A percentile compares a stretch with the other conserved stretches of the same genome.
These are phyloP conservation scores for Ramaria sp. DNA, from an alignment of 768 basidiomycete genomes.

Conservation along the genomic window DNA sequence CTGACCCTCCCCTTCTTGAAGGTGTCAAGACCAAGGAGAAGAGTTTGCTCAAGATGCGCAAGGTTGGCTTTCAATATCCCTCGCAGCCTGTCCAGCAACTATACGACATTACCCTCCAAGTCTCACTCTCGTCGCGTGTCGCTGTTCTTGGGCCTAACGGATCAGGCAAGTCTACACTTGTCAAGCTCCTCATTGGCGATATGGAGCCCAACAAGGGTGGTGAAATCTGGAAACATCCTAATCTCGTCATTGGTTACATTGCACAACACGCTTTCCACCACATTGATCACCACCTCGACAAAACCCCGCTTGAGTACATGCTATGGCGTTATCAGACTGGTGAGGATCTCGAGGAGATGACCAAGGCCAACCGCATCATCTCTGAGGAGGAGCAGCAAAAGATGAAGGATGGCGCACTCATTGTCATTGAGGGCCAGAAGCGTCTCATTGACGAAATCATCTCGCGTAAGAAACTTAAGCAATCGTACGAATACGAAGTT, in stretches of 20 bases:
- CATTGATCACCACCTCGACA: constrained; percentile 96
- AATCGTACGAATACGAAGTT: constrained; percentile 97
- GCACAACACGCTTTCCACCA: constrained; percentile 99
- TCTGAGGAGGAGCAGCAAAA: constrained; percentile 80
- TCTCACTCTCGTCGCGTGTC: constrained; percentile 96
- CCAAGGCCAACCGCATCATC: constrained; percentile 83
- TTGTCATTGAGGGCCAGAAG: constrained; percentile 91
- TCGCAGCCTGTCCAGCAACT: constrained; percentile 78
- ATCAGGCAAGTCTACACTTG: constrained; percentile 95
- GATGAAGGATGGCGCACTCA: constrained; percentile 90
- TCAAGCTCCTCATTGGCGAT: constrained; percentile 94
- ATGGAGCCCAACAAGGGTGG: constrained; percentile 94
- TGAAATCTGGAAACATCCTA: constrained; percentile 98
- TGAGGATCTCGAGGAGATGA: constrained; percentile 95
- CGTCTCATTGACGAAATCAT: constrained; percentile 87
- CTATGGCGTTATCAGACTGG: constrained; percentile 99
- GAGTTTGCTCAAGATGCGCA: constrained; percentile 93
- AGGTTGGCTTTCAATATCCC: constrained; percentile 95
- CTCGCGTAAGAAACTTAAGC: constrained; percentile 94
- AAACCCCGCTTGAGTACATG: constrained; percentile 98
- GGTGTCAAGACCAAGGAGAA: constrained; percentile 99
- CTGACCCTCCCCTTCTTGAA: constrained; percentile 91
- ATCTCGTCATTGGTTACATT: constrained; percentile 98
- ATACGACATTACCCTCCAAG: constrained; percentile 91
- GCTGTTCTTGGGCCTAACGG: constrained; percentile 98